These are phyloP conservation scores for Arachis monticola DNA, from an alignment of 331 rosid genomes.

Conservation along the genomic window DNA sequence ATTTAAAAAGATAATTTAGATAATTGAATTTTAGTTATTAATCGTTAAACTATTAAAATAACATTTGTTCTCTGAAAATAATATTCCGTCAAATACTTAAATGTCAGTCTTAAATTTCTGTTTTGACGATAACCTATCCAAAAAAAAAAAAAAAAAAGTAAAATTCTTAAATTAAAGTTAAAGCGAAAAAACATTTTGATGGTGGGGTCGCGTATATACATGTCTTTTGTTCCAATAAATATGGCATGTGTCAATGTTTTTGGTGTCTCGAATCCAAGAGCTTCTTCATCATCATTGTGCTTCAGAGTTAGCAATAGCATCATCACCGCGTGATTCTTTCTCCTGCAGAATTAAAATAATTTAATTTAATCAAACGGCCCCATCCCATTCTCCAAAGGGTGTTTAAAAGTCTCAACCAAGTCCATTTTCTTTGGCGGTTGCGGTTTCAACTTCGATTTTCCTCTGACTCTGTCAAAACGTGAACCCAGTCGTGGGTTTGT, in stretches of 20 bases:
- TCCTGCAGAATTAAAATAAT: slow-evolving; percentile 31
- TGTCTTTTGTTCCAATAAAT: slow-evolving; percentile 34
- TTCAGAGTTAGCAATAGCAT: neutral
- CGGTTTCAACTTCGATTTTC: neutral
- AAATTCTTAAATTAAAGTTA: neutral
- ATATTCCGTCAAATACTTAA: too few species aligned
- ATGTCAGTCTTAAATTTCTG: too few species aligned
- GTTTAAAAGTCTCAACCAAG: slow-evolving; percentile 4
- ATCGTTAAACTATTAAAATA: too few species aligned
- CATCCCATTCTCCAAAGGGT: slow-evolving; percentile 4
- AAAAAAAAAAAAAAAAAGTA: too few species aligned
- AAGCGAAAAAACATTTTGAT: slow-evolving; percentile 15
- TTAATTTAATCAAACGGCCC: slow-evolving; percentile 17
- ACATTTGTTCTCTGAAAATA: too few species aligned
- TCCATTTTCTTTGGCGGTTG: slow-evolving; percentile 26
- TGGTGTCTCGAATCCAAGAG: slow-evolving; percentile 23
- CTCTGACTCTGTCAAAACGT: slow-evolving; percentile 41
- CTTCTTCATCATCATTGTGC: slow-evolving; percentile 34
- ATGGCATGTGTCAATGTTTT: neutral
- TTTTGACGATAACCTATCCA: too few species aligned
- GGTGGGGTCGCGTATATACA: neutral
- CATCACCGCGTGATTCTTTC: slow-evolving; percentile 28
- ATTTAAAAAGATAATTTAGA: too few species aligned
- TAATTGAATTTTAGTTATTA: too few species aligned
- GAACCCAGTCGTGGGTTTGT: slow-evolving; percentile 10